phyloP scores from a whole-genome alignment of 176 grass and related monocot species.

The Hordeum marinum region DNA sequence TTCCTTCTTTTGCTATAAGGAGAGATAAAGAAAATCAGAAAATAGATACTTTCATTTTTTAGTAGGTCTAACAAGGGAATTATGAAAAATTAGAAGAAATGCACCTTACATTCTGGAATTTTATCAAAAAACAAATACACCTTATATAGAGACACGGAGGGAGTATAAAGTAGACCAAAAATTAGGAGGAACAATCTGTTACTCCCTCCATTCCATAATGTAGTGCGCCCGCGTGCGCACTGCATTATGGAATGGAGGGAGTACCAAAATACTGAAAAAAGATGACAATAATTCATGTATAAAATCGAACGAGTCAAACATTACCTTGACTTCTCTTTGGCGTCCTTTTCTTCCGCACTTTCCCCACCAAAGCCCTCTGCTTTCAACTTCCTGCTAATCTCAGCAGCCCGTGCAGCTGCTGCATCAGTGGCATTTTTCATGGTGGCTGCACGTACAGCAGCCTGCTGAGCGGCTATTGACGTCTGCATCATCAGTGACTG shows the following conservation, averaged over 20 bases:
- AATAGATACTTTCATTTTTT: too few species aligned
- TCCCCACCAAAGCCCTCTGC: constrained; percentile 57
- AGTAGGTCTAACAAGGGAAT: too few species aligned
- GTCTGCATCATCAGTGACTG: constrained; percentile 93
- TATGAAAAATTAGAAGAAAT: too few species aligned
- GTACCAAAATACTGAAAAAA: background rate
- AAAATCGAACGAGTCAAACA: background rate
- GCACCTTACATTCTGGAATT: too few species aligned
- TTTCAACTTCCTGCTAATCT: constrained; percentile 96
- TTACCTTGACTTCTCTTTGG: constrained; percentile 65
- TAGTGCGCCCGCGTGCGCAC: too few species aligned
- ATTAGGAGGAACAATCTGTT: background rate
- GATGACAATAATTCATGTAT: too few species aligned
- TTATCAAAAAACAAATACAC: too few species aligned
- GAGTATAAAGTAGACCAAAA: background rate
- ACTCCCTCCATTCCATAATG: too few species aligned
- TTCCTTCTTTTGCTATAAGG: too few species aligned
- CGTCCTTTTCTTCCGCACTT: constrained; percentile 46
- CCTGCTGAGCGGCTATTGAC: constrained; percentile 63
- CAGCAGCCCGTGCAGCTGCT: constrained; percentile 86
- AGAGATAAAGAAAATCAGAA: too few species aligned
- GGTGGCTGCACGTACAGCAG: constrained; percentile 73
- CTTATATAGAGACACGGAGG: too few species aligned
- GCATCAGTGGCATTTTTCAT: constrained; percentile 98
- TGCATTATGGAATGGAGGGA: too few species aligned